A percentile compares a stretch with the other conserved stretches of the same genome.
Evolutionary conservation across 352 stramenopile genomes (phyloP).

Genomic region (Phytophthora sp.): DNA sequence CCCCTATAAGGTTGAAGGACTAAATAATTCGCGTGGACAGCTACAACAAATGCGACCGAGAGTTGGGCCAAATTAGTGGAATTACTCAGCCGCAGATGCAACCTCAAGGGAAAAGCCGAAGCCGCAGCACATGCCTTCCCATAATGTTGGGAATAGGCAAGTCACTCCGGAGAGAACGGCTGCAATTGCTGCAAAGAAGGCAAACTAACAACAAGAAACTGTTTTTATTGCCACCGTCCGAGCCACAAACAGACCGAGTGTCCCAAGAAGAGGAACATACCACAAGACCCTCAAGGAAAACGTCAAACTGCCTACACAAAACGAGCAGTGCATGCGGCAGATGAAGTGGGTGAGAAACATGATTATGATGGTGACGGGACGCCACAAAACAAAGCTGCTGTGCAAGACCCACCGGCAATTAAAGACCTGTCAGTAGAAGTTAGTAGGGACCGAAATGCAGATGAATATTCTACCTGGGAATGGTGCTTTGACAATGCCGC

Average conservation of each 20-base stretch:
- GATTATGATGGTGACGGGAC: neutral
- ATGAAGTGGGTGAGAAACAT: neutral
- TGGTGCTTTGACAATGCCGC: slow-evolving; percentile 17
- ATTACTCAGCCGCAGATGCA: neutral
- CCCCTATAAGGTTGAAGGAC: slow-evolving; percentile 5
- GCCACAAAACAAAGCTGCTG: neutral
- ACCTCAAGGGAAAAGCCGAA: neutral
- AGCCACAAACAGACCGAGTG: neutral
- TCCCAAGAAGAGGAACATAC: neutral
- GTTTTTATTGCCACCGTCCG: neutral
- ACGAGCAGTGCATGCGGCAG: neutral
- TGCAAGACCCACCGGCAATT: neutral
- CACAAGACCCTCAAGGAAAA: neutral
- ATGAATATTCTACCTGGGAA: neutral
- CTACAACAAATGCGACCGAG: neutral
- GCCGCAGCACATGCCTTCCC: neutral
- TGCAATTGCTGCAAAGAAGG: neutral
- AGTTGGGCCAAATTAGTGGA: neutral
- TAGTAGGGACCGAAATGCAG: neutral
- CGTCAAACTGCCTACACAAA: neutral
- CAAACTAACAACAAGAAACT: neutral
- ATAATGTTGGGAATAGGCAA: neutral
- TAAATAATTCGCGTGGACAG: slow-evolving; percentile 16
- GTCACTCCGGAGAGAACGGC: neutral
- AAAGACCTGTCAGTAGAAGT: neutral